Percentiles rank a stretch among this genome's conserved stretches.
Evolutionary conservation across 2,329 filamentous ascomycete species (phyloP).

Genomic region (Cordyceps farinosa): DNA sequence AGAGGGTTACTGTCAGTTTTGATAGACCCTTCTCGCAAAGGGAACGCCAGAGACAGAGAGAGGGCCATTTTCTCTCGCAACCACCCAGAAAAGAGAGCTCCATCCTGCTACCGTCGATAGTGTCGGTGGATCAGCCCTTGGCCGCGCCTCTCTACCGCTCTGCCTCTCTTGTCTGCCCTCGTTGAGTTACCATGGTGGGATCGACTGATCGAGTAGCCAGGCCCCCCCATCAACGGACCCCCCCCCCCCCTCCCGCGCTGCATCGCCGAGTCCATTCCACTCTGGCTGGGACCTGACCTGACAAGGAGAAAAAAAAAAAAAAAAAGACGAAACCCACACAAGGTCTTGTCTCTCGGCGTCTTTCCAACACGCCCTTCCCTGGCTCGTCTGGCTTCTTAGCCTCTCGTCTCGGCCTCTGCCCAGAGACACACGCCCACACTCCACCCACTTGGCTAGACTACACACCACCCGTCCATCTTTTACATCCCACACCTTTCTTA

Average conservation of each 20-base stretch:
- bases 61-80: conserved; percentile 9
- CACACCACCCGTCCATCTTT: conserved; percentile 3
- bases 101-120: conserved; percentile 25
- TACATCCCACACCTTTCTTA: conserved; percentile 6
- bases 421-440: conserved; percentile 8
- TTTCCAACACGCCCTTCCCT: conserved; percentile 21
- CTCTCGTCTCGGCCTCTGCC: conserved; percentile 9
- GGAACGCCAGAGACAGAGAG: conserved; percentile 16
- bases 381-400: not conserved
- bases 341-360: conserved; percentile 34
- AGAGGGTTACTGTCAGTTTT: too few relatives aligned
- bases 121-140: conserved; percentile 21
- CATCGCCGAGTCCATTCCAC: conserved; percentile 33
- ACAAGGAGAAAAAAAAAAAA: not conserved
- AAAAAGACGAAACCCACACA: conserved; percentile 25
- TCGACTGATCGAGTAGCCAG: conserved; percentile 10
- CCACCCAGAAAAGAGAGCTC: conserved; percentile 24
- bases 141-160: not conserved
- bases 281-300: conserved; percentile 22
- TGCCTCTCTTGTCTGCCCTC: not conserved
- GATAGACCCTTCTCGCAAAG: not conserved
- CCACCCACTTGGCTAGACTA: not conserved
- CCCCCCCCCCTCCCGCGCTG: conserved; percentile 25
- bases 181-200: not conserved
- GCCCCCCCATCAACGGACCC: conserved; percentile 20